Evolutionary conservation across 75 land plant genomes (phyloP).

Genomic region (Picea sitchensis): DNA sequence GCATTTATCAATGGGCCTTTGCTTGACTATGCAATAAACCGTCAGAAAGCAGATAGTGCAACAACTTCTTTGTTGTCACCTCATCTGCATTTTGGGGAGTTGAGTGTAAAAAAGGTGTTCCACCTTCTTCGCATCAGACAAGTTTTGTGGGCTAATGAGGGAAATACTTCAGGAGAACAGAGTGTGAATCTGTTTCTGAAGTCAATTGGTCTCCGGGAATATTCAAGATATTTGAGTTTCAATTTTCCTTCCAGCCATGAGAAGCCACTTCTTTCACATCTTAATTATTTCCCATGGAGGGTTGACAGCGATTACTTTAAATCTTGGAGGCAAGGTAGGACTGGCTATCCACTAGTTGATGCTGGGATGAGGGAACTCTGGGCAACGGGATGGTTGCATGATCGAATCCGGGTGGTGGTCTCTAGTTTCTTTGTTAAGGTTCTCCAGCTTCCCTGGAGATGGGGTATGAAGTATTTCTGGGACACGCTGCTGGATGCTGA

Average conservation of each 20-base stretch:
- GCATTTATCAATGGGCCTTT: slow-evolving; percentile 76
- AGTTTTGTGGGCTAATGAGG: slow-evolving; percentile 88
- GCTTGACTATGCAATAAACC: slow-evolving; percentile 65
- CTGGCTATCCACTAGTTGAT: slow-evolving; percentile 96
- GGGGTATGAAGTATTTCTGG: slow-evolving; percentile 71
- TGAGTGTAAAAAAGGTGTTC: slow-evolving; percentile 27
- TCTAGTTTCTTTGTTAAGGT: slow-evolving; percentile 94
- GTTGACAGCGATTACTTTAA: slow-evolving; percentile 77
- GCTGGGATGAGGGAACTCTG: slow-evolving; percentile 99
- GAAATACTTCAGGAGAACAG: slow-evolving; percentile 72
- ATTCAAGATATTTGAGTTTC: slow-evolving; percentile 91
- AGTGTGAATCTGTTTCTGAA: slow-evolving; percentile 83
- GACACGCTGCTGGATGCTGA: too few species aligned
- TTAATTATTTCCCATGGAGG: slow-evolving; percentile 88
- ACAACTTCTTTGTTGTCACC: too few species aligned
- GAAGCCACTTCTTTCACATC: slow-evolving; percentile 84
- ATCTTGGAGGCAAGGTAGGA: slow-evolving; percentile 96
- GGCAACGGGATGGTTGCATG: slow-evolving; percentile 99
- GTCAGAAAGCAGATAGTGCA: slow-evolving; percentile 72
- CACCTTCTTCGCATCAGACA: slow-evolving; percentile 33
- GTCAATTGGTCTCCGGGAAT: slow-evolving; percentile 89
- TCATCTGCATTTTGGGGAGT: slow-evolving; percentile 68
- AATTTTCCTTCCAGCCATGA: slow-evolving; percentile 94
- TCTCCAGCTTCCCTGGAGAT: slow-evolving; percentile 92
- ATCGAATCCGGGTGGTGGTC: slow-evolving; percentile 88